phyloP scores from a whole-genome alignment of 257 asterid genomes.

The Cinchona pubescens region DNA sequence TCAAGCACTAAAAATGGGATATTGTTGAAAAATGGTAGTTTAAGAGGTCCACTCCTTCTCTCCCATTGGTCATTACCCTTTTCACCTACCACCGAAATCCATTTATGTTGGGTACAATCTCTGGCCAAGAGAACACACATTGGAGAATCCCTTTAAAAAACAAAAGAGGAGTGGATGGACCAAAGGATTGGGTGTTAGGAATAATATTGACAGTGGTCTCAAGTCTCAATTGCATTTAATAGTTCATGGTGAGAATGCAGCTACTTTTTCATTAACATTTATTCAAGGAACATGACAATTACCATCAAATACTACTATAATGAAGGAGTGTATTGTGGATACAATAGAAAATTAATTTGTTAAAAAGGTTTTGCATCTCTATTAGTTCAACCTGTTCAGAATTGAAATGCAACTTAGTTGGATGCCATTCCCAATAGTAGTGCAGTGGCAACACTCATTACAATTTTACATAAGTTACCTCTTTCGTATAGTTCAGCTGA shows the following conservation, averaged over 20 bases:
- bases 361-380: neutral
- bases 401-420: neutral
- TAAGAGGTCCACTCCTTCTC: neutral
- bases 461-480: too few relatives aligned
- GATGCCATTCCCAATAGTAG: too few relatives aligned
- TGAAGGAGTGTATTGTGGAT: neutral
- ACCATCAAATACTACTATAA: too few relatives aligned
- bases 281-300: neutral
- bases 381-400: neutral
- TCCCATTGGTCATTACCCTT: neutral
- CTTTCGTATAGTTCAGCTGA: too few relatives aligned
- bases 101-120: neutral
- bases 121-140: neutral
- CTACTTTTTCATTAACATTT: neutral
- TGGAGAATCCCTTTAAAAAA: neutral
- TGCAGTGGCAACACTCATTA: too few relatives aligned
- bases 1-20: neutral
- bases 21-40: neutral
- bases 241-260: neutral
- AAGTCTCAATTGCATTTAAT: too few relatives aligned
- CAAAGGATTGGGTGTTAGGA: too few relatives aligned
- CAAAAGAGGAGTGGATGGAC: too few relatives aligned
- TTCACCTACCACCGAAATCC: conserved; percentile 1
- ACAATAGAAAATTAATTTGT: too few relatives aligned
- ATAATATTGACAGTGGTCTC: neutral